These are phyloP conservation scores for Micromonas pusilla DNA, from an alignment of 139 green algal species.

Conservation along the genomic window DNA sequence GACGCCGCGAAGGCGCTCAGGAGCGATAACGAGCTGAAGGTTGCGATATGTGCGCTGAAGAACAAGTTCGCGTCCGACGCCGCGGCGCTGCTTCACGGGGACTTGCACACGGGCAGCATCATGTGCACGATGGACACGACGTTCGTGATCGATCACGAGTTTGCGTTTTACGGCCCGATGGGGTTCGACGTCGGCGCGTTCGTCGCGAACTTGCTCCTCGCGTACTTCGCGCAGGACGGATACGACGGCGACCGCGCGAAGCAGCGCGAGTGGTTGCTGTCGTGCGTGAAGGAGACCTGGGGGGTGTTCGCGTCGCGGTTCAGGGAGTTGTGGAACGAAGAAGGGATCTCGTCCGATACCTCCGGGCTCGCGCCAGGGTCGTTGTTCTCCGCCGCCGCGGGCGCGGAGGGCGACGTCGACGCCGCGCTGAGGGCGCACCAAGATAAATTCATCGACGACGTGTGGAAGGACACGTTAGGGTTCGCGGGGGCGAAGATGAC, in stretches of 20 bases:
- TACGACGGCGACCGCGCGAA: constrained; percentile 14
- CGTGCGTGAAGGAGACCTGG: constrained; percentile 35
- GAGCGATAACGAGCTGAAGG: constrained; percentile 59
- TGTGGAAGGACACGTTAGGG: constrained; percentile 61
- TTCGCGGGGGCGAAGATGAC: constrained; percentile 50
- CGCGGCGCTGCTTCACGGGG: constrained; percentile 89
- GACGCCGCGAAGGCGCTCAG: constrained; percentile 54
- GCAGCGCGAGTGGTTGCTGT: constrained; percentile 48
- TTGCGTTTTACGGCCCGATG: constrained; percentile 90
- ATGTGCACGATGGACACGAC: constrained; percentile 65
- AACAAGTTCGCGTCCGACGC: constrained; percentile 57
- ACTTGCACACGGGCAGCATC: constrained; percentile 92
- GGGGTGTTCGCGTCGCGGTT: constrained; percentile 46
- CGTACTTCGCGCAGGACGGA: constrained; percentile 76
- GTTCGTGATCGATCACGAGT: constrained; percentile 88
- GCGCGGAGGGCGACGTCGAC: constrained; percentile 41
- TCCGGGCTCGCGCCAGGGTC: constrained; percentile 42
- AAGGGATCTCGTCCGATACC: constrained; percentile 19
- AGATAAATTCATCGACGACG: constrained; percentile 58
- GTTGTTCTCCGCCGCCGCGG: not conserved
- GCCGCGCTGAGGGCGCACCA: constrained; percentile 48
- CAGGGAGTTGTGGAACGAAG: constrained; percentile 53
- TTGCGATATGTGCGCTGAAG: constrained; percentile 65
- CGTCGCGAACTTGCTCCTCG: constrained; percentile 83
- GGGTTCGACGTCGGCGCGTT: constrained; percentile 95